Evolutionary conservation across 2,329 filamentous ascomycete species (phyloP), one percentile per base, ranked within the genome.

Genomic region (Botryotinia calthae): DNA sequence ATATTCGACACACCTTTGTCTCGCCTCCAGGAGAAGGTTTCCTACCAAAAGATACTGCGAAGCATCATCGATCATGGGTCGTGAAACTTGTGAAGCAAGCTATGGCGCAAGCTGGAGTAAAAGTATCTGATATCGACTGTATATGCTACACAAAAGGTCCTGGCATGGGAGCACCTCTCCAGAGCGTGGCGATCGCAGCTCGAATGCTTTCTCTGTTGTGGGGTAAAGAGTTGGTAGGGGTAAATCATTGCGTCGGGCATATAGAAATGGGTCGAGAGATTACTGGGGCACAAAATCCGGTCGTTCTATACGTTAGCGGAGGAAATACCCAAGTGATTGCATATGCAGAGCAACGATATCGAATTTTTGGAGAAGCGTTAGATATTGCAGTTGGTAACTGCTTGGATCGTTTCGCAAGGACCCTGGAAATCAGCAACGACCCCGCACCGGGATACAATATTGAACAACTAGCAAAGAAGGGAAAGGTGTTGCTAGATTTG

Each of bases 381-480:
- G 96, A 99, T 81, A 98, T 98, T 76, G 96, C 96, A 22, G 95
- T 99, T 18, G 96, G 96, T 7, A 99, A 99, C 84, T 98, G 96
- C 81, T 89, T 99, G 64, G 96, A 99, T 82, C 90, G 96, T 48
- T 98, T 99, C 81, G 96, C 96, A 46, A 90, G 96, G 78, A 97
- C 95, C 4, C 87, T 99, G 65, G 88, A 88, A 78, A 98, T 99
- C 80, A 91, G 92, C 81, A 99, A 99, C 82, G 95, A 99, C 82
- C 96, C 96, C 0, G 96, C 96, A 1, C 96, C 96, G 0, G 96
- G 96, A 1, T 98, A 98, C 83, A 99, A 99, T 81, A 98, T 99
- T 78, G 96, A 99, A 85, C 93, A 97, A 83, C 85, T 98, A 67
- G 96, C 96, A 77, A 91, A 92, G 82, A 90, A 90, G 71, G 89